Evolutionary conservation across 371 early-diverging fungal genomes (phyloP).

Genomic region (Mortierella sp.): DNA sequence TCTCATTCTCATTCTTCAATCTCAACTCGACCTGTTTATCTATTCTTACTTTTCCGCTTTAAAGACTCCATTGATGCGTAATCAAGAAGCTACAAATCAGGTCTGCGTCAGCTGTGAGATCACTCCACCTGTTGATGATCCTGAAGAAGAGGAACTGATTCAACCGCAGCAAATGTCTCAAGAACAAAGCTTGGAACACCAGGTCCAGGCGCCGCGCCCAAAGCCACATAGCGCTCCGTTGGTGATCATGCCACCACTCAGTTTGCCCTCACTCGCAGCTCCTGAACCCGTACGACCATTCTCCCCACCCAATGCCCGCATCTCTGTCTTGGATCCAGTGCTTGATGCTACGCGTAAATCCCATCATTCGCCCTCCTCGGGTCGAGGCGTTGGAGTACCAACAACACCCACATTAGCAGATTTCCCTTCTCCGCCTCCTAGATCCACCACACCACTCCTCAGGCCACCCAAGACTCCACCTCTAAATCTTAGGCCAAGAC

Average conservation of each 20-base stretch:
- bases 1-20: constrained; percentile 3
- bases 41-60: not conserved
- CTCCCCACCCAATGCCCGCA: constrained; percentile 12
- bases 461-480: constrained; percentile 28
- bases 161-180: not conserved
- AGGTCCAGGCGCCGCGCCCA: not conserved
- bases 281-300: constrained; percentile 11
- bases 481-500: not conserved
- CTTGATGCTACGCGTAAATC: constrained; percentile 17
- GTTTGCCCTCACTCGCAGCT: constrained; percentile 5
- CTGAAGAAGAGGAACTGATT: constrained; percentile 9
- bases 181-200: not conserved
- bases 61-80: constrained; percentile 48
- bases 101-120: constrained; percentile 44
- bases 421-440: constrained; percentile 13
- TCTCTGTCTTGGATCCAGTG: constrained; percentile 30
- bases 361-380: constrained; percentile 23
- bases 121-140: constrained; percentile 42
- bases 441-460: constrained; percentile 19
- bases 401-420: not conserved
- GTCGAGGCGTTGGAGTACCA: constrained; percentile 11
- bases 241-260: constrained; percentile 9
- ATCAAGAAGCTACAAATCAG: constrained; percentile 45
- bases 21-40: not conserved
- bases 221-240: not conserved